Percentiles rank a stretch among this genome's conserved stretches.
Conservation (phyloP, 371 early-diverging fungal species). For the Mortierella polycephala region DNA sequence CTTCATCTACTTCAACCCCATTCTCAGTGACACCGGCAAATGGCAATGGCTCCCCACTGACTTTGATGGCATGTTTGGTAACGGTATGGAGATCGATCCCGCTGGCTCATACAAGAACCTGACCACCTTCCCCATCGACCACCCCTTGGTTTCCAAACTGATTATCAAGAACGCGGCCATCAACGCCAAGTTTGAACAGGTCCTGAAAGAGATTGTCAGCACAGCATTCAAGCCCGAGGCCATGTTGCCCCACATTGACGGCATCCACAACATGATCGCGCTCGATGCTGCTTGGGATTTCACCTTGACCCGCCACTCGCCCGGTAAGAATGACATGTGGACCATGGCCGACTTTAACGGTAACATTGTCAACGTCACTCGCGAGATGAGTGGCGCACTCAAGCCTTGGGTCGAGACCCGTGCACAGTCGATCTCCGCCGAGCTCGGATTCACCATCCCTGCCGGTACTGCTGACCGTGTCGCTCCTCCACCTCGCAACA, state of each 20-base stretch:
- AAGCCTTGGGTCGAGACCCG: conserved; percentile 44
- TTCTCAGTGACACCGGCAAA: conserved; percentile 22
- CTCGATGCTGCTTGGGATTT: conserved; percentile 66
- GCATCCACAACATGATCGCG: conserved; percentile 59
- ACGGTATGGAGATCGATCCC: conserved; percentile 52
- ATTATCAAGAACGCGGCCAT: conserved; percentile 43
- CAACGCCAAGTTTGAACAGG: conserved; percentile 55
- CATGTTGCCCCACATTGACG: conserved; percentile 49
- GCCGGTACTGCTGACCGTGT: conserved; percentile 39
- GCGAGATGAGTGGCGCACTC: conserved; percentile 37
- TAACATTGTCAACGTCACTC: conserved; percentile 52
- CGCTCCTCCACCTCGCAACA: conserved; percentile 36
- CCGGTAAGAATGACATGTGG: conserved; percentile 56
- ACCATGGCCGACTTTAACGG: conserved; percentile 58
- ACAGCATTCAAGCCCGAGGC: conserved; percentile 65
- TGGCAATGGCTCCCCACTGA: conserved; percentile 61
- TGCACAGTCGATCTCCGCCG: conserved; percentile 23
- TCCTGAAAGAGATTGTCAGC: conserved; percentile 63
- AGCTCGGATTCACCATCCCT: conserved; percentile 39
- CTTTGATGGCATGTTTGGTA: conserved; percentile 64
- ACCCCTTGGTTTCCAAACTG: conserved; percentile 52
- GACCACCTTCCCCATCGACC: conserved; percentile 34
- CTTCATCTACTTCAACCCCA: conserved; percentile 52
- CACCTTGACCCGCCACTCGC: conserved; percentile 54
- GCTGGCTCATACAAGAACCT: conserved; percentile 40